Percentiles rank a stretch among this genome's conserved stretches.
phyloP scores from a whole-genome alignment of 75 land plant genomes.

The Cryptomeria japonica region DNA sequence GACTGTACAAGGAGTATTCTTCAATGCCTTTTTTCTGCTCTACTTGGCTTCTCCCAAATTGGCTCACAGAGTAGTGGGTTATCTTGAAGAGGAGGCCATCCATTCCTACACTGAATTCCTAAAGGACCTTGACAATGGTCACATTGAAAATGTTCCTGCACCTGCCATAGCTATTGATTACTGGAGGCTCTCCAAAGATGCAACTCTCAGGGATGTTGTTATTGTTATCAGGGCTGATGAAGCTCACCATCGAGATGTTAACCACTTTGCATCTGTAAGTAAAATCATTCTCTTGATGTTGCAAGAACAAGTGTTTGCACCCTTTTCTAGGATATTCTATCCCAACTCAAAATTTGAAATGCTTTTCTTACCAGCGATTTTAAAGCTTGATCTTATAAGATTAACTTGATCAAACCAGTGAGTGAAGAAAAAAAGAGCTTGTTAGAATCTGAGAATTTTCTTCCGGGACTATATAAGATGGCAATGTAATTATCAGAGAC shows the following conservation, averaged over 20 bases:
- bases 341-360: too few species aligned
- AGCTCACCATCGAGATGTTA: constrained; percentile 63
- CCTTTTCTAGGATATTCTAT: too few species aligned
- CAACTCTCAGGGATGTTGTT: constrained; percentile 48
- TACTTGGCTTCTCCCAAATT: constrained; percentile 47
- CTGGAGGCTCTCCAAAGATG: constrained; percentile 43
- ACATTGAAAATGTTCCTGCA: constrained; percentile 34
- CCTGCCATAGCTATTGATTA: constrained; percentile 59
- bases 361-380: too few species aligned
- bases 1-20: constrained; percentile 50
- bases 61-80: constrained; percentile 55
- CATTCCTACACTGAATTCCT: constrained; percentile 57
- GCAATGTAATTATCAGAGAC: too few species aligned
- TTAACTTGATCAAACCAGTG: too few species aligned
- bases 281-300: not conserved
- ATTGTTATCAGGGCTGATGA: constrained; percentile 51
- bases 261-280: constrained; percentile 52
- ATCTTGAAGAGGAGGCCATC: constrained; percentile 59
- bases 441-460: too few species aligned
- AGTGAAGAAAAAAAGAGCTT: too few species aligned
- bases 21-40: constrained; percentile 44
- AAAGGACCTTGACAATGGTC: constrained; percentile 39
- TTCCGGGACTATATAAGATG: too few species aligned
- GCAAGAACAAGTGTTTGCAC: not conserved
- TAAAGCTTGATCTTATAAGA: too few species aligned